phyloP scores from a whole-genome alignment of 1,139 yeast genomes.

The Kodamaea arcana region DNA sequence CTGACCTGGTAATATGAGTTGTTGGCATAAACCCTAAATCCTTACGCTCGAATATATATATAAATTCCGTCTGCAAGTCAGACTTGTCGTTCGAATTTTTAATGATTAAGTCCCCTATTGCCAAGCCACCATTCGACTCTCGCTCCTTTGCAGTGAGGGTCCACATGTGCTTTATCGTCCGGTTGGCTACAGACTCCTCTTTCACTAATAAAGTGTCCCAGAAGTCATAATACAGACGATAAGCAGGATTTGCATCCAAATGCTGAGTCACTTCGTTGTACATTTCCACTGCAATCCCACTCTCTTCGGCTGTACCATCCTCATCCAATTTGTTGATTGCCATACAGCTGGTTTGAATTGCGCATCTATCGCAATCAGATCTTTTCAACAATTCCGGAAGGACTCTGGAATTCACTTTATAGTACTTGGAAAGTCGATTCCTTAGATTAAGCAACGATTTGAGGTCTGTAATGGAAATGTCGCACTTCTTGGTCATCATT shows the following conservation, averaged over 20 bases:
- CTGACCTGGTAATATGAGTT: constrained; percentile 48
- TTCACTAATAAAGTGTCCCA: constrained; percentile 75
- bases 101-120: constrained; percentile 48
- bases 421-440: constrained; percentile 60
- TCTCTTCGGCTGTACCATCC: constrained; percentile 46
- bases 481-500: constrained; percentile 52
- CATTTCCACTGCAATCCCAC: constrained; percentile 44
- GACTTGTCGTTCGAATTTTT: constrained; percentile 23
- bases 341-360: constrained; percentile 61
- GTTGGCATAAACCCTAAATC: constrained; percentile 18
- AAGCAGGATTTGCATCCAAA: constrained; percentile 33
- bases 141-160: constrained; percentile 55
- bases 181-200: constrained; percentile 62
- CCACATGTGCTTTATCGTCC: constrained; percentile 66
- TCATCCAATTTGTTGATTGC: constrained; percentile 59
- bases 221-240: constrained; percentile 54
- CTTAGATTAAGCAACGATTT: constrained; percentile 63
- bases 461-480: constrained; percentile 53
- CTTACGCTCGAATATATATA: constrained; percentile 24
- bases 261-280: constrained; percentile 51
- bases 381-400: constrained; percentile 60
- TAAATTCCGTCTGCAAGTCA: constrained; percentile 24
- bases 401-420: constrained; percentile 46
- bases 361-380: constrained; percentile 67
- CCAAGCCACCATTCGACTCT: constrained; percentile 57